Base-by-base conservation (phyloP, 1,139 yeast genomes). In the Yamadazyma atmosphaerica region DNA sequence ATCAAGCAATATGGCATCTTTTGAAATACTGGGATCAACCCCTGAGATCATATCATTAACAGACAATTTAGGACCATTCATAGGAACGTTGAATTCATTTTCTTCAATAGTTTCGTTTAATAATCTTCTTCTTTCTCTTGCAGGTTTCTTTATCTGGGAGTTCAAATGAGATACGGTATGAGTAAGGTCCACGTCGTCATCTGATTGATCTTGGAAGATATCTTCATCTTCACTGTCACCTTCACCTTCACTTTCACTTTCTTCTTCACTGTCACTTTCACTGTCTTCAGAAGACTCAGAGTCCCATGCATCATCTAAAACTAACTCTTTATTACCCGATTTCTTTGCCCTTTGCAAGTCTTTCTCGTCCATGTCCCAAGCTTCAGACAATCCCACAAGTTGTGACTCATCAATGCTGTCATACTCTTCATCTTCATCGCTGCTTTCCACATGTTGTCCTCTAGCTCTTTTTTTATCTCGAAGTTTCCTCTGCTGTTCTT, bases 291-390 rank as follows among this genome's bases (percentile, higher is more conserved):
- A n/a, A n/a, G n/a, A n/a, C n/a, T n/a, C n/a, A n/a, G n/a, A n/a
- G 26, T 65, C 71, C 74, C 73, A 68, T 10, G 55, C 56, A 47
- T 69, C 79, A 45, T 70, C 67, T 35, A 69, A 60, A 5, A 73
- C 73, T 5, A 75, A 51, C 22, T 70, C 78, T 17, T 51, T 60
- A 19, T 43, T 41, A 7, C 39, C 42, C 2, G 37, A 38, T 15
- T 48, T 45, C 18, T 56, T 54, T 3, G 52, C 44, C 32, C 52
- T 54, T 21, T 53, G 52, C 44, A 63, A 56, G 43, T 77, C 83
- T 32, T 59, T 63, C 25, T 81, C 89, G 56, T 86, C 95, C 66
- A 81, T 60, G 58, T 86, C 97, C 96, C 96, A 89, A 4, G 87
- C 90, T 50, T 83, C 89, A 6, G 95, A 85, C 34, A 89, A 68